These are phyloP conservation scores for Leccinum truebloodii DNA, from an alignment of 768 basidiomycete species.

Conservation along the genomic window DNA sequence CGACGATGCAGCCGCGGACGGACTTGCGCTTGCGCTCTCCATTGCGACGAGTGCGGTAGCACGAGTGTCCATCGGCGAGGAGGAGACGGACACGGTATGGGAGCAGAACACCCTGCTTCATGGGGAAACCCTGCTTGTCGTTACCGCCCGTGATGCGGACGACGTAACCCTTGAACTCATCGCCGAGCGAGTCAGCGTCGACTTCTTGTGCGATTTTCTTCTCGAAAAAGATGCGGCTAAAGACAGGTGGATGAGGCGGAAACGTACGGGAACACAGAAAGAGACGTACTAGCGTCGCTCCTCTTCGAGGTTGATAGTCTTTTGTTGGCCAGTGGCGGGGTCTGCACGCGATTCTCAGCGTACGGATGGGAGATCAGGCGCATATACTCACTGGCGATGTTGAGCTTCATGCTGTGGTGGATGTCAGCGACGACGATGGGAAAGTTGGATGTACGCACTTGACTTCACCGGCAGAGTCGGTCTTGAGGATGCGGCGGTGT, in stretches of 20 bases:
- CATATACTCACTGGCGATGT: conserved; percentile 82
- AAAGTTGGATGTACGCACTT: conserved; percentile 19
- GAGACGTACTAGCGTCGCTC: conserved; percentile 75
- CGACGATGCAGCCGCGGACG: conserved; percentile 97
- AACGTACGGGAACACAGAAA: background rate
- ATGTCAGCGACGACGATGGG: background rate
- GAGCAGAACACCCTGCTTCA: conserved; percentile 99
- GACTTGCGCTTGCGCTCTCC: conserved; percentile 99
- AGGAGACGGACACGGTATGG: conserved; percentile 93
- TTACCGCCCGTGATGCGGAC: conserved; percentile 97
- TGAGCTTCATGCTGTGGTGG: conserved; percentile 83
- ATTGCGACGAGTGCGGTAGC: conserved; percentile 88
- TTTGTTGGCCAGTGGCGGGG: conserved; percentile 97
- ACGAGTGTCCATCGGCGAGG: conserved; percentile 95
- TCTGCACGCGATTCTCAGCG: conserved; percentile 46
- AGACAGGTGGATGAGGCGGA: conserved; percentile 1
- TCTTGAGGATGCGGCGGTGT: conserved; percentile 23
- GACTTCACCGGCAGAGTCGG: conserved; percentile 40
- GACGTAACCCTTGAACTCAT: conserved; percentile 97
- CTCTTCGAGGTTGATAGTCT: conserved; percentile 92
- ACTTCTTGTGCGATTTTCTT: conserved; percentile 97
- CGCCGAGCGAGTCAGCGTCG: conserved; percentile 84
- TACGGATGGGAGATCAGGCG: conserved; percentile 2
- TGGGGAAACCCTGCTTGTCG: conserved; percentile 98
- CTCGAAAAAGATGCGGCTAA: conserved; percentile 93